phyloP scores from a whole-genome alignment of 2,329 filamentous ascomycete genomes.

The Fusarium multiceps region DNA sequence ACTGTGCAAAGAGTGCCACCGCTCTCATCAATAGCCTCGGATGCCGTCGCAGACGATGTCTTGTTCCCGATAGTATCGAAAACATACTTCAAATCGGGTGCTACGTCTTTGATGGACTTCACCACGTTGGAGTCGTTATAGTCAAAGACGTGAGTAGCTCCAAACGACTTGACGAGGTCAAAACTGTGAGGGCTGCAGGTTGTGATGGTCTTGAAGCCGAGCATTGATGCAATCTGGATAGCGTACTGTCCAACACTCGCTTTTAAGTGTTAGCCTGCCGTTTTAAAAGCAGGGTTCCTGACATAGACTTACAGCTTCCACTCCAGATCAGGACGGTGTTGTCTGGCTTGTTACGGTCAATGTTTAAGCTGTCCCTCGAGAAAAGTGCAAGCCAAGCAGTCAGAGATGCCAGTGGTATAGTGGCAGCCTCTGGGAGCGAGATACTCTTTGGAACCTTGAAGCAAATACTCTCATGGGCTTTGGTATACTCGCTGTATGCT shows the following conservation, averaged over 20 bases:
- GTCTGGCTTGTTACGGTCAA: constrained; percentile 38
- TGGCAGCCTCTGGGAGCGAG: constrained; percentile 49
- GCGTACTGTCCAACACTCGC: constrained; percentile 54
- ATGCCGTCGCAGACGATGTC: constrained; percentile 50
- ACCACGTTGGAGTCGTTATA: constrained; percentile 53
- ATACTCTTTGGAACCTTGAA: constrained; percentile 53
- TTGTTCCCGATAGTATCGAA: constrained; percentile 58
- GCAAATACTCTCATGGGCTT: constrained; percentile 55
- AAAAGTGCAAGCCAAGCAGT: constrained; percentile 56
- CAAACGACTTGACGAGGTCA: constrained; percentile 48
- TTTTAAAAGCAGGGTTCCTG: neutral
- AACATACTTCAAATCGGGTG: constrained; percentile 50
- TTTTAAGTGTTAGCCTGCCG: constrained; percentile 17
- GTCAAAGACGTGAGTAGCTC: constrained; percentile 53
- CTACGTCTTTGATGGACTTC: constrained; percentile 49
- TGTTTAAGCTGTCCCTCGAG: constrained; percentile 51
- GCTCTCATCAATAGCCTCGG: constrained; percentile 43
- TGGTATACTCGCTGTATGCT: constrained; percentile 53
- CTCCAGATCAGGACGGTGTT: constrained; percentile 55
- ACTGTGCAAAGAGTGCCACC: constrained; percentile 55
- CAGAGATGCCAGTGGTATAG: constrained; percentile 53
- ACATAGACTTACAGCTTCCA: constrained; percentile 54
- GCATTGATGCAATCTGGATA: constrained; percentile 51
- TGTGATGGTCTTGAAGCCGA: constrained; percentile 50
- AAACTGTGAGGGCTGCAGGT: constrained; percentile 51